Evolutionary conservation across 768 basidiomycete genomes (phyloP), one percentile per base, ranked within the genome.

Genomic region (Suillus tomentosus): DNA sequence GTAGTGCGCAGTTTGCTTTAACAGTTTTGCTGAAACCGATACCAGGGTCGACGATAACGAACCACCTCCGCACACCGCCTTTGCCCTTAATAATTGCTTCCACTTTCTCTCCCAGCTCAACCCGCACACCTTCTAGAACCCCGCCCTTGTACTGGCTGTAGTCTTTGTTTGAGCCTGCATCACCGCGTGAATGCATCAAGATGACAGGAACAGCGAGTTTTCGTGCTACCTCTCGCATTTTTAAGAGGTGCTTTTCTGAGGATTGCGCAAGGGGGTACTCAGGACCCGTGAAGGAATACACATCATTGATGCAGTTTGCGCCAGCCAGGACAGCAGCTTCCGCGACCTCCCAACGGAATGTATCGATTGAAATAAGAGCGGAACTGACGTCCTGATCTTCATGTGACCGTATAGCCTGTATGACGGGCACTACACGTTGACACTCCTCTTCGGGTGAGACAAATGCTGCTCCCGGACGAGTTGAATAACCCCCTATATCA

Each of bases 401-500:
- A 14, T 75, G 70, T 2, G 74, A 55, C 0, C 90, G 83, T 50
- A 95, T 81, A 0, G 84, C 84, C 50, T 77, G 64, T 61, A 97
- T 83, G 57, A 91, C 78, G 1, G 94, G 93, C 1, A 89, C 80
- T 15, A 96, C 90, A 2, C 96, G 82, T 1, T 75, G 57, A 11
- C 83, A 79, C 72, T 99, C 96, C 60, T 95, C 92, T 62, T 87
- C 82, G 0, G 80, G 67, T 0, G 83, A 80, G 47, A 96, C 86
- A 60, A 84, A 85, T 1, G 78, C 81, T 0, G 95, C 90, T 1
- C 87, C 84, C 0, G 96, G 97, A 13, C 95, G 85, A 0, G 96
- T 99, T 0, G 94, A 96, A 76, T 94, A 93, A 0, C 97, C 97
- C 0, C 97, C 96, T 22, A 99, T 82, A 74, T 99, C 97, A 64